Evolutionary conservation across 768 basidiomycete species (phyloP).

Genomic region (Boletus reticulatus): DNA sequence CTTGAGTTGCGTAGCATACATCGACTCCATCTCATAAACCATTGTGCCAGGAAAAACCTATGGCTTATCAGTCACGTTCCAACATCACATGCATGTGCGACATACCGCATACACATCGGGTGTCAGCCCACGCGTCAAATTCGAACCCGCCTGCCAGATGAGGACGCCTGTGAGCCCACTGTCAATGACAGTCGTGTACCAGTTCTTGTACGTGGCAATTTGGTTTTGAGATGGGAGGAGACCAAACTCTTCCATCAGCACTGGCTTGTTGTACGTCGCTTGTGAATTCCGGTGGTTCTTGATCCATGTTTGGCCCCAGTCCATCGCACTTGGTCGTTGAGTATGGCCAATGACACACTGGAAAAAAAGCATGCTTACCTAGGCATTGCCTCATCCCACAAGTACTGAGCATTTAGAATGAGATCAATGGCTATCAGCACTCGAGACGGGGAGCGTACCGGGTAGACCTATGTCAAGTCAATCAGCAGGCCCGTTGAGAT

Average conservation of each 20-base stretch:
- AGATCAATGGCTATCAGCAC: slow-evolving; percentile 11
- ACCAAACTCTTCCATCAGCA: slow-evolving; percentile 66
- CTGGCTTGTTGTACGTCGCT: slow-evolving; percentile 53
- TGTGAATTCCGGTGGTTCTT: slow-evolving; percentile 54
- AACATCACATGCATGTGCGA: neutral
- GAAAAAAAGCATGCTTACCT: neutral
- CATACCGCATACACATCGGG: slow-evolving; percentile 45
- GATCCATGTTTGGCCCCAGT: slow-evolving; percentile 63
- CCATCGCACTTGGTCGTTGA: slow-evolving; percentile 15
- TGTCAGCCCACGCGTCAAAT: slow-evolving; percentile 38
- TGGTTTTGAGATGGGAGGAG: slow-evolving; percentile 36
- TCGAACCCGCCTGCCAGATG: slow-evolving; percentile 54
- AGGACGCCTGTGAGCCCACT: slow-evolving; percentile 60
- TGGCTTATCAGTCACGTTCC: neutral
- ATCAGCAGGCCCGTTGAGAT: neutral
- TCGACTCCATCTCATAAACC: slow-evolving; percentile 12
- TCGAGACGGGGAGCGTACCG: slow-evolving; percentile 20
- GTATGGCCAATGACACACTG: too few species aligned
- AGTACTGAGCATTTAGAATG: slow-evolving; percentile 26
- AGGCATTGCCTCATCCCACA: slow-evolving; percentile 44
- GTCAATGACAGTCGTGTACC: slow-evolving; percentile 50
- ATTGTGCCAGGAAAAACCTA: slow-evolving; percentile 11
- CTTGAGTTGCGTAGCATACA: slow-evolving; percentile 3
- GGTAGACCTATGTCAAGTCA: slow-evolving; percentile 20
- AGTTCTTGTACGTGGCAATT: slow-evolving; percentile 47